Evolutionary conservation across 2,329 filamentous ascomycete genomes (phyloP).

Genomic region (Pseudogymnoascus sp.): DNA sequence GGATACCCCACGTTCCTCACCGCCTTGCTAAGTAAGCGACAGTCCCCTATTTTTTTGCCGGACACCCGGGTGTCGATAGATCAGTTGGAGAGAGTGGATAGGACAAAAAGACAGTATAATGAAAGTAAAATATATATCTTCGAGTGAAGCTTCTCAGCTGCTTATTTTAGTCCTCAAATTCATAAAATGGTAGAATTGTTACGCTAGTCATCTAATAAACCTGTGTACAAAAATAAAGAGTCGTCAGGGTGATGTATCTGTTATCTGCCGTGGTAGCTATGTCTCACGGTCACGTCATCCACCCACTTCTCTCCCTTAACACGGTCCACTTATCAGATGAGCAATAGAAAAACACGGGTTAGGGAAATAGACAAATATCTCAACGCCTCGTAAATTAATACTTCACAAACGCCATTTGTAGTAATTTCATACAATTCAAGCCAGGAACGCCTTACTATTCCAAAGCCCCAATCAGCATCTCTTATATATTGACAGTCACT

Average conservation of each 20-base stretch:
- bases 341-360: slow-evolving; percentile 7
- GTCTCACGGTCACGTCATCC: neutral
- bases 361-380: neutral
- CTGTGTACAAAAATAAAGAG: neutral
- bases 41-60: slow-evolving; percentile 1
- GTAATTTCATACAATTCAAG: neutral
- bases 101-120: neutral
- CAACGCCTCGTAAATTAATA: neutral
- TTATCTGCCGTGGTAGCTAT: neutral
- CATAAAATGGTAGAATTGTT: neutral
- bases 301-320: neutral
- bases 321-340: slow-evolving; percentile 6
- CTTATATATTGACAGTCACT: neutral
- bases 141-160: neutral
- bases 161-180: neutral
- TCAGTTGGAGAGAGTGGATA: neutral
- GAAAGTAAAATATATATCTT: neutral
- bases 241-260: slow-evolving; percentile 6
- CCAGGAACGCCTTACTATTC: neutral
- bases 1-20: slow-evolving; percentile 1
- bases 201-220: neutral
- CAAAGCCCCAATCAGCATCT: neutral
- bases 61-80: neutral
- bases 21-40: slow-evolving; percentile 9
- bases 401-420: neutral